Evolutionary conservation across 208 protist genomes (phyloP), one percentile per base, ranked within the genome.

Genomic region (Herpetomonas tarakana): DNA sequence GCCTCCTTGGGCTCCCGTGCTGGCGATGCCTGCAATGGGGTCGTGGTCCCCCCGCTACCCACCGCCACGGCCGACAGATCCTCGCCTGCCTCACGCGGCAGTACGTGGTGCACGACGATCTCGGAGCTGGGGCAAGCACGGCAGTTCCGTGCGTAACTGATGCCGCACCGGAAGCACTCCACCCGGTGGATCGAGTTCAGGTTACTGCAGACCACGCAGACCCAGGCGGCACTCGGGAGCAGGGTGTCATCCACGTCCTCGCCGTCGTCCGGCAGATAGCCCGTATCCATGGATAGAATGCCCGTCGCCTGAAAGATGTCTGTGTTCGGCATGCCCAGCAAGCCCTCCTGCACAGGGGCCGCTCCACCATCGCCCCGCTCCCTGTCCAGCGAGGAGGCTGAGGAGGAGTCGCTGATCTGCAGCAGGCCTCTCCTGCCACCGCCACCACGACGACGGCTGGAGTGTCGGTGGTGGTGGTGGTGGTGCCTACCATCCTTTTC

Each of bases 201-300:
- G 56, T 94, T 94, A 62, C 84, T 88, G 68, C 88, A 94, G 26
- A 94, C 80, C 12, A 76, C 78, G 55, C 88, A 94, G n/a, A 82
- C 65, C 88, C 88, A 94, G 47, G 91, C 88, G 2, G 59, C 58
- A 12, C 28, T 44, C 0, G 87, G 83, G 2, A 66, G 16, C 52
- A 58, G 18, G 58, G 41, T 22, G 64, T 46, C 39, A 50, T 55
- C 29, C 16, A 63, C 35, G 6, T 41, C 35, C 9, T 41, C 35
- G 35, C 35, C 14, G 35, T 41, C 35, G 14, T 14, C 14, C 35
- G 6, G 9, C 35, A 41, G 35, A 41, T 41, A 6, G 14, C 35
- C 35, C 9, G n/a, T n/a, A n/a, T n/a, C n/a, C n/a, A n/a, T n/a
- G n/a, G n/a, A n/a, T n/a, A n/a, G n/a, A n/a, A n/a, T n/a, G n/a